phyloP scores from a whole-genome alignment of 305 asterid genomes.

The Fraxinus angustifolia region DNA sequence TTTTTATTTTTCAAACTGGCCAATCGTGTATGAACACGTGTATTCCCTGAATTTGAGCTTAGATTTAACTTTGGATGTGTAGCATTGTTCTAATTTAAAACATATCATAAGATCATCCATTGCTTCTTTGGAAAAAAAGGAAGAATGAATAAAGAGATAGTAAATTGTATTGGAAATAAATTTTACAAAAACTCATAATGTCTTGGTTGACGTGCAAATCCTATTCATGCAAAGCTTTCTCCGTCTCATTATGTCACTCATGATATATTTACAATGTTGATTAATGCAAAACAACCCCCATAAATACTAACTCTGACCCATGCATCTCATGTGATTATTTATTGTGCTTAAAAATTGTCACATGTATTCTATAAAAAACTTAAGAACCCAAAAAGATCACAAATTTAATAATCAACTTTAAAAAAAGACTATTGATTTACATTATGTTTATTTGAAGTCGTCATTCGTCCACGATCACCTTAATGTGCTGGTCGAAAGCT shows the following conservation, averaged over 20 bases:
- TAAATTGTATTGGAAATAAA: neutral
- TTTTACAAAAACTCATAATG: neutral
- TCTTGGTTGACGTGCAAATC: constrained; percentile 11
- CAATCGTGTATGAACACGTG: no score
- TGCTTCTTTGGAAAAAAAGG: neutral
- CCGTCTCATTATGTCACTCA: constrained; percentile 39
- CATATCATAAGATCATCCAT: neutral
- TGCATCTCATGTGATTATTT: constrained; percentile 41
- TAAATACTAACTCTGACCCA: constrained; percentile 35
- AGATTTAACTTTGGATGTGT: no score
- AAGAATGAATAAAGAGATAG: neutral
- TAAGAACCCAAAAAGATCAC: neutral
- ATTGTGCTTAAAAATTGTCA: neutral
- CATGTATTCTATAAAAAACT: neutral
- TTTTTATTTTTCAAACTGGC: no score
- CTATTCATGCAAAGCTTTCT: constrained; percentile 34
- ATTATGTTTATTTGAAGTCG: neutral
- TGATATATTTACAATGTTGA: constrained; percentile 38
- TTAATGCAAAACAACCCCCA: constrained; percentile 48
- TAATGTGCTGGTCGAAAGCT: neutral
- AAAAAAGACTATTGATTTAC: neutral
- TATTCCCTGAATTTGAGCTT: no score
- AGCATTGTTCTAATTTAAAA: no score
- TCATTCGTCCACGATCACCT: neutral
- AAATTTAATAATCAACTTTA: neutral